Evolutionary conservation across 257 asterid genomes (phyloP).

Genomic region (Osmanthus fragrans): DNA sequence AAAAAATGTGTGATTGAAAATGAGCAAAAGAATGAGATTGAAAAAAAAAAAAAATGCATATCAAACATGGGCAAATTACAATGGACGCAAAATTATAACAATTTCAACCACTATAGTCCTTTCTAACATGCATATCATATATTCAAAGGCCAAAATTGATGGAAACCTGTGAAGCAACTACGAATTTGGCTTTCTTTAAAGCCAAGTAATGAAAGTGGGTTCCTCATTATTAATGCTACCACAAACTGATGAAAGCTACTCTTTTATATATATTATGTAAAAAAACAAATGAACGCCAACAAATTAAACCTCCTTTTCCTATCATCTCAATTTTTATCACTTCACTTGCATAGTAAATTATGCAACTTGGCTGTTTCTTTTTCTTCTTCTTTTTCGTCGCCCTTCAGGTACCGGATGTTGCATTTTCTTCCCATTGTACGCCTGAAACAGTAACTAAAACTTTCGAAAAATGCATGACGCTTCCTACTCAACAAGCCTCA

Average conservation of each 20-base stretch:
- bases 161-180: neutral
- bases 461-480: constrained; percentile 65
- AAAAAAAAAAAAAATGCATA: too few relatives aligned
- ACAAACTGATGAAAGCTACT: neutral
- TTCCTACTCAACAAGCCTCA: constrained; percentile 83
- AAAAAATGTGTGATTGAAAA: too few relatives aligned
- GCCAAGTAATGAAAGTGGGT: constrained; percentile 31
- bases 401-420: constrained; percentile 23
- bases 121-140: neutral
- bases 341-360: constrained; percentile 27
- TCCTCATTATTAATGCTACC: constrained; percentile 23
- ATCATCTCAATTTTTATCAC: constrained; percentile 5
- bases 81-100: too few relatives aligned
- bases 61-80: too few relatives aligned
- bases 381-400: constrained; percentile 27
- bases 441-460: constrained; percentile 49
- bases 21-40: too few relatives aligned
- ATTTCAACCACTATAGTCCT: too few relatives aligned
- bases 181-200: constrained; percentile 40
- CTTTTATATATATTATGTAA: neutral
- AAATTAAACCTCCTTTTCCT: neutral
- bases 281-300: neutral
- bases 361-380: constrained; percentile 22
- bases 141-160: neutral
- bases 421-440: constrained; percentile 53